phyloP scores from a whole-genome alignment of 2,329 filamentous ascomycete genomes.

The Lecanicillium sp. region DNA sequence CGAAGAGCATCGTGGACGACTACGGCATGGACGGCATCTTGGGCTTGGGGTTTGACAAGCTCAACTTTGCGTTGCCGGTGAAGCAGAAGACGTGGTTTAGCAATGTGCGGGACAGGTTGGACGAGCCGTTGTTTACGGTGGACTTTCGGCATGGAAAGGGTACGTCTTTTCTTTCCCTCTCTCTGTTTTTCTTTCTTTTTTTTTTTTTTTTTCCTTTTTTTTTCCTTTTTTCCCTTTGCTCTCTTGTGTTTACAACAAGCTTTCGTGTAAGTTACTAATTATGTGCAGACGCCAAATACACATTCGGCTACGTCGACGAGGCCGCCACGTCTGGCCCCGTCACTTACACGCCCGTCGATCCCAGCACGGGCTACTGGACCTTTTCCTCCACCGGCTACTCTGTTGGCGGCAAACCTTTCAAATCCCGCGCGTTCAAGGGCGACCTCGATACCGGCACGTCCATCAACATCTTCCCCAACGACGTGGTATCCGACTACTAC shows the following conservation, averaged over 20 bases:
- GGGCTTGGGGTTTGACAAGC: slow-evolving; percentile 36
- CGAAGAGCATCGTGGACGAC: slow-evolving; percentile 32
- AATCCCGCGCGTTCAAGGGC: slow-evolving; percentile 37
- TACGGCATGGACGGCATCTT: slow-evolving; percentile 39
- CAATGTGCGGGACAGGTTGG: slow-evolving; percentile 21
- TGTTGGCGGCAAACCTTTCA: slow-evolving; percentile 16
- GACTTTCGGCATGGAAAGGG: slow-evolving; percentile 49
- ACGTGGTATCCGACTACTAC: slow-evolving; percentile 45
- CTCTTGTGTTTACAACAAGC: neutral
- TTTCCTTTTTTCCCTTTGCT: neutral
- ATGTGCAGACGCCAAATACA: slow-evolving; percentile 57
- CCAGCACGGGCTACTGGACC: slow-evolving; percentile 61
- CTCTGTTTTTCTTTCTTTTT: neutral
- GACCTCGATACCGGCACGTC: slow-evolving; percentile 57
- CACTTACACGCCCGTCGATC: slow-evolving; percentile 51
- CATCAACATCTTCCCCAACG: slow-evolving; percentile 51
- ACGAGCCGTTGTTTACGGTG: slow-evolving; percentile 55
- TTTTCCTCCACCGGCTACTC: slow-evolving; percentile 21
- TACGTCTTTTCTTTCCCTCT: slow-evolving; percentile 10
- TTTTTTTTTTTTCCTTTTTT: neutral
- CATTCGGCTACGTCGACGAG: slow-evolving; percentile 65
- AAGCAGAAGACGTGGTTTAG: slow-evolving; percentile 40
- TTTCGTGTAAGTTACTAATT: neutral
- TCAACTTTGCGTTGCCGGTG: slow-evolving; percentile 36
- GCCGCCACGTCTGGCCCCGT: slow-evolving; percentile 57